Percentiles rank a stretch among this genome's conserved stretches.
Evolutionary conservation across 108 stramenopile genomes (phyloP).

Genomic region (Nitzschia putrida): DNA sequence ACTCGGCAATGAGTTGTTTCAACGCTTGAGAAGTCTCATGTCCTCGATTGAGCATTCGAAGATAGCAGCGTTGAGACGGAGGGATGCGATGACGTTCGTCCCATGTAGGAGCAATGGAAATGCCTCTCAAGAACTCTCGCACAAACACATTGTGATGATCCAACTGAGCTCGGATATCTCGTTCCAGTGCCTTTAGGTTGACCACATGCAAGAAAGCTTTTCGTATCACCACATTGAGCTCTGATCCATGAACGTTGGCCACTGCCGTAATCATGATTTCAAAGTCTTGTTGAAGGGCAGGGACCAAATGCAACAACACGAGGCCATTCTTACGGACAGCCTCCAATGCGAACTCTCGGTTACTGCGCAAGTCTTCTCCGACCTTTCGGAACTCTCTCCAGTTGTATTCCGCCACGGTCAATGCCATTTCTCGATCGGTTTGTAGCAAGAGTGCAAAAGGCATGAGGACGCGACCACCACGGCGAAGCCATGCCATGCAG

Average conservation of each 20-base stretch:
- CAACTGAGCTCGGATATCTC: slow-evolving; percentile 15
- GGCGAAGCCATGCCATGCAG: slow-evolving; percentile 35
- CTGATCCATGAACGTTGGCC: neutral
- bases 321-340: slow-evolving; percentile 36
- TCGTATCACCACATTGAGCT: neutral
- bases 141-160: slow-evolving; percentile 32
- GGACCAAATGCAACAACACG: slow-evolving; percentile 14
- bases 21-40: slow-evolving; percentile 44
- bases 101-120: slow-evolving; percentile 26
- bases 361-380: slow-evolving; percentile 14
- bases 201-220: neutral
- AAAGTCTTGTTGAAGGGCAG: slow-evolving; percentile 7
- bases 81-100: slow-evolving; percentile 5
- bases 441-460: slow-evolving; percentile 24
- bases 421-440: slow-evolving; percentile 27
- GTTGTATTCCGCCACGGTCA: slow-evolving; percentile 36
- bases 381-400: slow-evolving; percentile 33
- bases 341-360: slow-evolving; percentile 30
- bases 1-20: slow-evolving; percentile 39
- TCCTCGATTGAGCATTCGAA: slow-evolving; percentile 41
- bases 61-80: slow-evolving; percentile 7
- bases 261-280: slow-evolving; percentile 26
- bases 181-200: slow-evolving; percentile 14
- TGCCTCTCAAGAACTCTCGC: slow-evolving; percentile 34
- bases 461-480: slow-evolving; percentile 17